A percentile compares a stretch with the other conserved stretches of the same genome.
These are phyloP conservation scores for Pseudocercospora ulei DNA, from an alignment of 2,329 filamentous ascomycete genomes.

Conservation along the genomic window DNA sequence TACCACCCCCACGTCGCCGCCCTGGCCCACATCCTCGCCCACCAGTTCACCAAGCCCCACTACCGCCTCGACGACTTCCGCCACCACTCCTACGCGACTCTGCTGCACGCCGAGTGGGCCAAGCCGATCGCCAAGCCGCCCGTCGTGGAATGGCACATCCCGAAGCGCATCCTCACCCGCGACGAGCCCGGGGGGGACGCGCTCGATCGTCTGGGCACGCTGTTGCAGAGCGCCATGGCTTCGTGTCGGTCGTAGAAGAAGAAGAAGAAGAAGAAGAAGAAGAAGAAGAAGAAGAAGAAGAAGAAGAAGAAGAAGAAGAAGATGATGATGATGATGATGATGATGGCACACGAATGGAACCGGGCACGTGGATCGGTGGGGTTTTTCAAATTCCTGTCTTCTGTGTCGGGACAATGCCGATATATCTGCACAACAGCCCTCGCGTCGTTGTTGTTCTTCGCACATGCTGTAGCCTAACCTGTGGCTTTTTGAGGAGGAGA, in stretches of 20 bases:
- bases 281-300: no score
- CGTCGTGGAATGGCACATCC: constrained; percentile 88
- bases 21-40: constrained; percentile 82
- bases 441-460: no score
- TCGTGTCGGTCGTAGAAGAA: constrained; percentile 10
- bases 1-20: constrained; percentile 96
- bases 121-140: constrained; percentile 79
- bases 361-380: no score
- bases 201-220: constrained; percentile 25
- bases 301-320: no score
- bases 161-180: constrained; percentile 62
- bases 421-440: no score
- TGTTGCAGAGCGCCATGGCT: constrained; percentile 26
- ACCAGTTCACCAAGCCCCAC: constrained; percentile 91
- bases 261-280: no score
- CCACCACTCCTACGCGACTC: constrained; percentile 82
- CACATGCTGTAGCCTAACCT: no score
- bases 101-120: constrained; percentile 72
- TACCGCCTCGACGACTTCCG: constrained; percentile 97
- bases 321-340: no score
- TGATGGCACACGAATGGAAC: no score
- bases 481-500: no score
- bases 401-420: no score
- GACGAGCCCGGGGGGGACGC: constrained; percentile 29
- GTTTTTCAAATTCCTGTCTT: no score